Percentiles rank a stretch among this genome's conserved stretches.
Conservation (phyloP, 2,329 filamentous ascomycete genomes). For the Arthrobotrys sphaeroides region DNA sequence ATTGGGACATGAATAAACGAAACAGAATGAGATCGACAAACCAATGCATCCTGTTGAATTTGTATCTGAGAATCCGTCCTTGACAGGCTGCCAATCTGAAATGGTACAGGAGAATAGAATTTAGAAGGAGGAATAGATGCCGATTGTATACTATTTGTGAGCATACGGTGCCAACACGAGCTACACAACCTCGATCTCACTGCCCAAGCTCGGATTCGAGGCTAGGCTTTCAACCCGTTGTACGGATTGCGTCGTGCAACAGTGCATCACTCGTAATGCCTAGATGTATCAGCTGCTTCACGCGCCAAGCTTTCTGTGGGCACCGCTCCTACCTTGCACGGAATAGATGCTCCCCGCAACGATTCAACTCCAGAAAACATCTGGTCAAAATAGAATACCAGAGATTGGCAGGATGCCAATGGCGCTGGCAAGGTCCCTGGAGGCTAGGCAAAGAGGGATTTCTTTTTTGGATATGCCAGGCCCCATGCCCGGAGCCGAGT, state of each 20-base stretch:
- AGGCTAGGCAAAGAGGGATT: constrained; percentile 44
- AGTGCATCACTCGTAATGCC: constrained; percentile 11
- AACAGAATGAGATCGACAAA: constrained; percentile 30
- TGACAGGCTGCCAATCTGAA: constrained; percentile 7
- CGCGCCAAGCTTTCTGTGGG: constrained; percentile 36
- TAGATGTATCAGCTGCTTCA: constrained; percentile 44
- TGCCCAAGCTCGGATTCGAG: no score
- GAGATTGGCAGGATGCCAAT: constrained; percentile 34
- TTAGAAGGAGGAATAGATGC: constrained; percentile 30
- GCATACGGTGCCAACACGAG: background rate
- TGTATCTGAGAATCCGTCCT: background rate
- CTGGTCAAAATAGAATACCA: constrained; percentile 21
- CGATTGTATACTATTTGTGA: background rate
- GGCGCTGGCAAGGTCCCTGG: background rate
- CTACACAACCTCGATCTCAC: no score
- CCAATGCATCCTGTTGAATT: background rate
- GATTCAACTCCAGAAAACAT: constrained; percentile 22
- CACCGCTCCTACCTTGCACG: constrained; percentile 50
- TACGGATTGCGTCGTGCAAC: constrained; percentile 31
- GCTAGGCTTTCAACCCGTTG: background rate
- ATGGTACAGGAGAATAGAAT: constrained; percentile 23
- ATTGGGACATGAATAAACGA: constrained; percentile 32
- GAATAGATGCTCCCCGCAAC: constrained; percentile 49
- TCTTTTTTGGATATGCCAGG: constrained; percentile 46
- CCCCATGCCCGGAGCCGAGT: constrained; percentile 44